A percentile compares a stretch with the other conserved stretches of the same genome.
Conservation (phyloP, 176 grass and related monocot genomes). For the Saccharum officinarum region DNA sequence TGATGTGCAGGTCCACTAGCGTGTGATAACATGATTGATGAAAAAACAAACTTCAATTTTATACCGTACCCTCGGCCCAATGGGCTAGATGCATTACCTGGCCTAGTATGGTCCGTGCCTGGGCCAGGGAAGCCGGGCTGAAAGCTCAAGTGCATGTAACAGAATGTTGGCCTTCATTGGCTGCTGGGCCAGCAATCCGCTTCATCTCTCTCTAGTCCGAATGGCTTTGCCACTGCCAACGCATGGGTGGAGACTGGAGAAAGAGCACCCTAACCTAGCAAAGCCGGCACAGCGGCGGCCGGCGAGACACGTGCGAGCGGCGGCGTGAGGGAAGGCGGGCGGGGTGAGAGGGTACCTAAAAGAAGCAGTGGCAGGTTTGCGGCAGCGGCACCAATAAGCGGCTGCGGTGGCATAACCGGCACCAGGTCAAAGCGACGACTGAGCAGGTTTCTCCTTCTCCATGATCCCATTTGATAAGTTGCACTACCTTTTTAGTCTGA, state of each 20-base stretch:
- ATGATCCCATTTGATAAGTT: not conserved
- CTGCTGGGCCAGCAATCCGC: not conserved
- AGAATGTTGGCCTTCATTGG: not conserved
- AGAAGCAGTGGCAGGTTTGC: not conserved
- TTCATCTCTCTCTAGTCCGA: not conserved
- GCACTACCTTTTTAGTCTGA: not conserved
- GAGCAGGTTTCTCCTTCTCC: not conserved
- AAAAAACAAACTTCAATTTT: too few species aligned
- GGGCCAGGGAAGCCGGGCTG: not conserved
- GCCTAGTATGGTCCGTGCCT: not conserved
- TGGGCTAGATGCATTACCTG: not conserved
- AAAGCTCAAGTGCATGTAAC: not conserved
- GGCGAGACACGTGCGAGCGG: not conserved
- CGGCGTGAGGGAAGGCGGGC: not conserved
- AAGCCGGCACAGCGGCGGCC: not conserved
- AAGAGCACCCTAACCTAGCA: not conserved
- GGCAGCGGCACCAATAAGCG: not conserved
- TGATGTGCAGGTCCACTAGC: too few species aligned
- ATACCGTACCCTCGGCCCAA: too few species aligned
- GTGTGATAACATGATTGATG: too few species aligned
- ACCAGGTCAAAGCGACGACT: not conserved
- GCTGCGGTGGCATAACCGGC: not conserved
- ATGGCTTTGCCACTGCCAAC: not conserved
- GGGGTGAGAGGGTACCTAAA: not conserved
- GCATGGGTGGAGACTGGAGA: not conserved